These are phyloP conservation scores for Stentor coeruleus DNA, from an alignment of 73 alveolate genomes.

Conservation along the genomic window DNA sequence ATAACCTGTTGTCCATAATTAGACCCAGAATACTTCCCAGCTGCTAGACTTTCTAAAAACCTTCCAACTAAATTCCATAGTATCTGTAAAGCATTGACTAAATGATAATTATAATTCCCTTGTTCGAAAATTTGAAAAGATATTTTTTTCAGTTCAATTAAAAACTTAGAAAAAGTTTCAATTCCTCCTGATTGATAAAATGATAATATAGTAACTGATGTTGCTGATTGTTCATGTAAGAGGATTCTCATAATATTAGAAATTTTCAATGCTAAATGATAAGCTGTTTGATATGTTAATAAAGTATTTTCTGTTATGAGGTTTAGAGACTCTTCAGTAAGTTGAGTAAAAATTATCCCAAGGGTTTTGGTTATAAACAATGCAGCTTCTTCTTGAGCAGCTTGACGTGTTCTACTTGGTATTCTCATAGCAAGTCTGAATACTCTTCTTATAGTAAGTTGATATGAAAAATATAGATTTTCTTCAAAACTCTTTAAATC, in stretches of 20 bases:
- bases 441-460: slow-evolving; percentile 7
- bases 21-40: neutral
- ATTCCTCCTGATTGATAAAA: slow-evolving; percentile 22
- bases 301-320: neutral
- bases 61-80: slow-evolving; percentile 17
- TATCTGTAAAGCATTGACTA: neutral
- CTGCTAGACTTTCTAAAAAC: slow-evolving; percentile 2
- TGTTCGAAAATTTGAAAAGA: neutral
- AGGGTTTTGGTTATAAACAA: neutral
- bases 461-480: neutral
- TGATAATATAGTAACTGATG: neutral
- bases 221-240: slow-evolving; percentile 5
- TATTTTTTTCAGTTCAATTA: slow-evolving; percentile 3
- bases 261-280: neutral
- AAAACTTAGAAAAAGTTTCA: slow-evolving; percentile 5
- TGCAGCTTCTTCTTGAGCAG: neutral
- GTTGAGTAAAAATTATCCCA: neutral
- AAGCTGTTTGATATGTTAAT: neutral
- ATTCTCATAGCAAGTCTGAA: slow-evolving; percentile 15
- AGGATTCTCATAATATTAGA: neutral
- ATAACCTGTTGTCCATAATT: neutral
- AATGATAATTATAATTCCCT: neutral
- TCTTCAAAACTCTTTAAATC: neutral
- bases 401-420: neutral
- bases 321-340: neutral